Evolutionary conservation across 805 yeast genomes (phyloP).

Genomic region (Geotrichum ghanense): DNA sequence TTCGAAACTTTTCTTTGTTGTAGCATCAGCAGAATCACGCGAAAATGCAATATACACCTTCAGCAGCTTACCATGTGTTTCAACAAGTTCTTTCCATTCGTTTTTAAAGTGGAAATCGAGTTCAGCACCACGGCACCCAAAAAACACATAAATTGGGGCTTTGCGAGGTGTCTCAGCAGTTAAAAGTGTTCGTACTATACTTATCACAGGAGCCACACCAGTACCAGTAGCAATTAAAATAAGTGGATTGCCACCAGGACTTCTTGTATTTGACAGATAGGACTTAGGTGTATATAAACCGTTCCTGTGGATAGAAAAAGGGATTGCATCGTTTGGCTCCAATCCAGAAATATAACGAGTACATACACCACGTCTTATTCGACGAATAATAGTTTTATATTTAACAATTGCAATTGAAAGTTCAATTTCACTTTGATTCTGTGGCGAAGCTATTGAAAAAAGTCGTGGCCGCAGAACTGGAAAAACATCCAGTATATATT

Average conservation of each 20-base stretch:
- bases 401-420: slow-evolving; percentile 62
- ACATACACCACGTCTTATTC: slow-evolving; percentile 71
- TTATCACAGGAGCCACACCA: slow-evolving; percentile 88
- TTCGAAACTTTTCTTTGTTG: not conserved
- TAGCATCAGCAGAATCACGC: slow-evolving; percentile 23
- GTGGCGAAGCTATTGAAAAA: slow-evolving; percentile 68
- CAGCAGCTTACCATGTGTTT: slow-evolving; percentile 26
- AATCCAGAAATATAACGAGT: slow-evolving; percentile 59
- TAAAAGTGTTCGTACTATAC: slow-evolving; percentile 37
- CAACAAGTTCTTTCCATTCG: slow-evolving; percentile 32
- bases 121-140: slow-evolving; percentile 57
- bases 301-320: slow-evolving; percentile 29
- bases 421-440: slow-evolving; percentile 24
- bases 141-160: slow-evolving; percentile 40
- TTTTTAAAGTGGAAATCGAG: slow-evolving; percentile 61
- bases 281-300: slow-evolving; percentile 19
- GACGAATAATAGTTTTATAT: slow-evolving; percentile 69
- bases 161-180: slow-evolving; percentile 6
- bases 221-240: slow-evolving; percentile 88
- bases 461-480: slow-evolving; percentile 73
- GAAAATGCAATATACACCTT: slow-evolving; percentile 33
- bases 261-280: slow-evolving; percentile 32
- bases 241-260: slow-evolving; percentile 36
- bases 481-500: slow-evolving; percentile 62
- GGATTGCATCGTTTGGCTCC: slow-evolving; percentile 35